Conservation (phyloP, 2,329 filamentous ascomycete species). For the Daldinia sp. region DNA sequence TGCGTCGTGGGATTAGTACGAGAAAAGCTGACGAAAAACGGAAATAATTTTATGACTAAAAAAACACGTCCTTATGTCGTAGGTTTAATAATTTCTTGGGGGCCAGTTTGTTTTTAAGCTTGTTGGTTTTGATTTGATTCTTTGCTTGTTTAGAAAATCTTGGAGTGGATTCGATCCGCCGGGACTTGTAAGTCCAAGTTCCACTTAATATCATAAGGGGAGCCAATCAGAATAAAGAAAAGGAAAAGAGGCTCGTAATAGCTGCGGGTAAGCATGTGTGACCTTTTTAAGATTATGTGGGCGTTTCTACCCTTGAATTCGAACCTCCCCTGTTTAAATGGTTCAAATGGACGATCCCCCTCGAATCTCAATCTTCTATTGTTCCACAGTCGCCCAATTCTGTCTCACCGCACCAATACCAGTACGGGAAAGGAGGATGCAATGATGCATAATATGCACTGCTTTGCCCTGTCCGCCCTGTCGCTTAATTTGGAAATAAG, state of each 20-base stretch:
- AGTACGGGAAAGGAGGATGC: slow-evolving; percentile 17
- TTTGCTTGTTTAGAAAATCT: slow-evolving; percentile 2
- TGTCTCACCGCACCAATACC: slow-evolving; percentile 28
- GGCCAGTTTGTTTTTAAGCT: neutral
- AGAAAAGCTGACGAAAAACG: slow-evolving; percentile 1
- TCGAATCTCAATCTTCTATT: slow-evolving; percentile 23
- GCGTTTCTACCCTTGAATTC: slow-evolving; percentile 21
- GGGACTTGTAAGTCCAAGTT: neutral
- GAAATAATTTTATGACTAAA: neutral
- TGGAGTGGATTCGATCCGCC: slow-evolving; percentile 19
- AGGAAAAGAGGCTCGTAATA: slow-evolving; percentile 27
- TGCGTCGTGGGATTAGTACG: neutral
- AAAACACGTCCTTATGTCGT: neutral
- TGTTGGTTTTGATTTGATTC: neutral
- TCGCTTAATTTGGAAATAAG: slow-evolving; percentile 6
- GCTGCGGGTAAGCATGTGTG: slow-evolving; percentile 4
- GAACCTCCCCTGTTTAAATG: slow-evolving; percentile 26
- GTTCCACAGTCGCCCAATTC: slow-evolving; percentile 24
- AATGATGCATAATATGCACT: slow-evolving; percentile 7
- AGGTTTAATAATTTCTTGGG: neutral
- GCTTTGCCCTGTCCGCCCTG: neutral
- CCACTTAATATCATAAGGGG: neutral
- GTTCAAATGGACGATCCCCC: slow-evolving; percentile 9
- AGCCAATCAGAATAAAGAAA: slow-evolving; percentile 23
- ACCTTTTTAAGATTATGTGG: slow-evolving; percentile 24